phyloP scores from a whole-genome alignment of 352 stramenopile species.

The Phytophthora multivora region DNA sequence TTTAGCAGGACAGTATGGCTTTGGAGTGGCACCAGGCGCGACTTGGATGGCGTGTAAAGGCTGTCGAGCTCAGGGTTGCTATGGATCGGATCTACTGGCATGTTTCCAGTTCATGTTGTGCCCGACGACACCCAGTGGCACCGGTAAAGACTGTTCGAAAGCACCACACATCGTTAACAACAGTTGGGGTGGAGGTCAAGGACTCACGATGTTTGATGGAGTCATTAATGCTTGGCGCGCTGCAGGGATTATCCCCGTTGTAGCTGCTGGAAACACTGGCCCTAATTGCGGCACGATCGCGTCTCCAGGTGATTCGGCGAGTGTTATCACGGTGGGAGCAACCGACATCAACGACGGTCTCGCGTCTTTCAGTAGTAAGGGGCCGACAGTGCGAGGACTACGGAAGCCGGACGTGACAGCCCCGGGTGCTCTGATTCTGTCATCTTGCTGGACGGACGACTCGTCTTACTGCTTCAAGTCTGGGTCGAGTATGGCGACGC shows the following conservation, averaged over 20 bases:
- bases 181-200: conserved; percentile 66
- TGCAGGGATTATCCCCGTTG: conserved; percentile 62
- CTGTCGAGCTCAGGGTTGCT: conserved; percentile 45
- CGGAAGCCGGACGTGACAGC: conserved; percentile 63
- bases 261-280: conserved; percentile 61
- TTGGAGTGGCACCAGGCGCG: conserved; percentile 57
- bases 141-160: conserved; percentile 53
- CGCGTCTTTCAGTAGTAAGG: conserved; percentile 58
- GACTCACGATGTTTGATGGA: conserved; percentile 42
- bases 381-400: conserved; percentile 43
- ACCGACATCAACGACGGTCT: conserved; percentile 55
- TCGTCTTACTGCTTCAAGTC: conserved; percentile 58
- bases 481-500: conserved; percentile 69
- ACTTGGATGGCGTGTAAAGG: conserved; percentile 68
- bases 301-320: conserved; percentile 57
- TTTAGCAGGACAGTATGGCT: conserved; percentile 47
- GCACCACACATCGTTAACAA: conserved; percentile 67
- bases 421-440: conserved; percentile 51
- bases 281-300: conserved; percentile 53
- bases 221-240: conserved; percentile 52
- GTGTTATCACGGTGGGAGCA: conserved; percentile 65
- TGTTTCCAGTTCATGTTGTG: conserved; percentile 79
- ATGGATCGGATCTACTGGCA: conserved; percentile 46
- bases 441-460: conserved; percentile 54
- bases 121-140: conserved; percentile 49